Evolutionary conservation across 768 basidiomycete genomes (phyloP).

Genomic region (Mycena amicta): DNA sequence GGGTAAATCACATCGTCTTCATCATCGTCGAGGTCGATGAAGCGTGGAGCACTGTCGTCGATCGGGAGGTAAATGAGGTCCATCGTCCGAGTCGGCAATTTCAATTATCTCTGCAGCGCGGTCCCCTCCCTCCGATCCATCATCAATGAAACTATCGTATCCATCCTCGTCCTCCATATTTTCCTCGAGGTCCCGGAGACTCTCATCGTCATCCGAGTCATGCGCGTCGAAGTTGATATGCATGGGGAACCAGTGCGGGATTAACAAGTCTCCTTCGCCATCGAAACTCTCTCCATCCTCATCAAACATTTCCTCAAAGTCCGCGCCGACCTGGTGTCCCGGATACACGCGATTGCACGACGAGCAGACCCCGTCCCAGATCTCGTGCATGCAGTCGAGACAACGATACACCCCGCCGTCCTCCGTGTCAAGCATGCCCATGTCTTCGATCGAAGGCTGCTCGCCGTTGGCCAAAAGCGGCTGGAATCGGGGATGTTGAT

Average conservation of each 20-base stretch:
- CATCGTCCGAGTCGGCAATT: conserved; percentile 14
- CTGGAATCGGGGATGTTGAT: conserved; percentile 26
- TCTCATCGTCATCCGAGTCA: conserved; percentile 22
- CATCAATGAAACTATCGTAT: conserved; percentile 62
- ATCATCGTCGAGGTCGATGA: not conserved
- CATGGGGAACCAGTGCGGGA: conserved; percentile 23
- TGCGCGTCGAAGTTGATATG: conserved; percentile 19
- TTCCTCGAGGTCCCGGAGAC: conserved; percentile 18
- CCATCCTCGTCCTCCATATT: conserved; percentile 38
- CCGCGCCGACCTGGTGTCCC: conserved; percentile 48
- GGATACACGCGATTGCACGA: conserved; percentile 61
- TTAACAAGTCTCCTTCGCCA: conserved; percentile 20
- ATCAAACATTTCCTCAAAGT: conserved; percentile 37
- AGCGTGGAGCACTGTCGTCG: not conserved
- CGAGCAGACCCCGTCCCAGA: conserved; percentile 69
- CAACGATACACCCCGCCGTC: conserved; percentile 81
- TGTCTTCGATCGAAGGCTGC: conserved; percentile 35
- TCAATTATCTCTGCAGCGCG: conserved; percentile 15
- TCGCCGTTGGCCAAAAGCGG: conserved; percentile 23
- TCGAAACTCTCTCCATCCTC: conserved; percentile 39
- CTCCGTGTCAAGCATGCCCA: conserved; percentile 72
- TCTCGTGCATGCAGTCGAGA: conserved; percentile 76
- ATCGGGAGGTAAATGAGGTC: not conserved
- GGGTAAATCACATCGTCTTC: not conserved
- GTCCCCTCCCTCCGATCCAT: conserved; percentile 32